Percentiles rank a stretch among this genome's conserved stretches.
Evolutionary conservation across 1,139 yeast species (phyloP).

Genomic region (Hansenula sp.): DNA sequence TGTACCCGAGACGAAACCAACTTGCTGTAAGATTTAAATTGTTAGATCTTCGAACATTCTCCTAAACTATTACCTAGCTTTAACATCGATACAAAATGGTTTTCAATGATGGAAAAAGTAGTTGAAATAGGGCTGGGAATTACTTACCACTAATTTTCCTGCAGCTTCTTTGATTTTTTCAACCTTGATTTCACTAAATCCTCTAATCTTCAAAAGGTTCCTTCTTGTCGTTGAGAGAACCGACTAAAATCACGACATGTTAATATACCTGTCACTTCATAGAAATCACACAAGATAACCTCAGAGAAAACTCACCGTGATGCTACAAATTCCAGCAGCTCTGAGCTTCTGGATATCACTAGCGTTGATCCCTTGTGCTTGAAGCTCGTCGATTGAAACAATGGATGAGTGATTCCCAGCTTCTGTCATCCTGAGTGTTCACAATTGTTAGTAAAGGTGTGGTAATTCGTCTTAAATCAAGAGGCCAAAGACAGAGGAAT

Average conservation of each 20-base stretch:
- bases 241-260: conserved; percentile 27
- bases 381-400: conserved; percentile 49
- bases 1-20: conserved; percentile 53
- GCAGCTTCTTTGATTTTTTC: conserved; percentile 64
- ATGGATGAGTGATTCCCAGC: conserved; percentile 15
- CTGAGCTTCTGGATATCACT: conserved; percentile 53
- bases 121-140: no score
- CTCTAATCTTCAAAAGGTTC: conserved; percentile 48
- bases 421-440: conserved; percentile 10
- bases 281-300: no score
- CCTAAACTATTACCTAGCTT: no score
- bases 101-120: no score
- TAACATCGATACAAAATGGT: no score
- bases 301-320: conserved; percentile 36
- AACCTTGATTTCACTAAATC: conserved; percentile 54
- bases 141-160: conserved; percentile 38
- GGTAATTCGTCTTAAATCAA: no score
- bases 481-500: no score
- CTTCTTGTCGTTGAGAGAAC: conserved; percentile 52
- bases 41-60: no score
- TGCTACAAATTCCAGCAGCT: conserved; percentile 49
- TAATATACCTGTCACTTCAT: no score
- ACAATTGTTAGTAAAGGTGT: not conserved
- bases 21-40: conserved; percentile 19
- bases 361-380: conserved; percentile 54